phyloP scores from a whole-genome alignment of 768 basidiomycete genomes.

The Panaeolus papilionaceus region DNA sequence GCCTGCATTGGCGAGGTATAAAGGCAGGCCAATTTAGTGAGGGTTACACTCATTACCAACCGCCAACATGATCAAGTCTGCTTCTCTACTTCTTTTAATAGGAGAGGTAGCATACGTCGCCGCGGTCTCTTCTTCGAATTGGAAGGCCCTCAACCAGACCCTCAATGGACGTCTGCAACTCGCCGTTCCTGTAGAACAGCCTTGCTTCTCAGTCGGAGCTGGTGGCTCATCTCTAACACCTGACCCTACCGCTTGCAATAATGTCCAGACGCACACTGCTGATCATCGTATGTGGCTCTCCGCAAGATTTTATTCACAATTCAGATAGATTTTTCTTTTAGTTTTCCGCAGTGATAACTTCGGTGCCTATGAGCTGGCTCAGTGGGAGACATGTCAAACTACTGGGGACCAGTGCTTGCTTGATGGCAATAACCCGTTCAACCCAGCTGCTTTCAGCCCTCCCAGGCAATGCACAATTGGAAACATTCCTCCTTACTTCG shows the following conservation, averaged over 20 bases:
- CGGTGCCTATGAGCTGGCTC: constrained; percentile 30
- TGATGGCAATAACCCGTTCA: constrained; percentile 32
- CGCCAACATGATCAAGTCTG: neutral
- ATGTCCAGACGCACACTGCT: constrained; percentile 2
- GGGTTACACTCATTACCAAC: neutral
- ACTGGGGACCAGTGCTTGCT: constrained; percentile 40
- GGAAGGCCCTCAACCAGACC: constrained; percentile 23
- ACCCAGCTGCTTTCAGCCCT: constrained; percentile 28
- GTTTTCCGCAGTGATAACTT: constrained; percentile 25
- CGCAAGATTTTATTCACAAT: neutral
- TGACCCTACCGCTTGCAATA: constrained; percentile 17
- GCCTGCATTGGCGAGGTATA: neutral
- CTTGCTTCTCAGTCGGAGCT: constrained; percentile 22
- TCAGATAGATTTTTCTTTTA: neutral
- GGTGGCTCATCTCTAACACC: constrained; percentile 5
- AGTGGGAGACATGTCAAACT: constrained; percentile 50
- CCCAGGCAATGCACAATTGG: constrained; percentile 34
- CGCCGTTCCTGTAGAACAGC: constrained; percentile 22
- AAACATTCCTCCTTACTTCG: constrained; percentile 36
- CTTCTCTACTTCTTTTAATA: neutral
- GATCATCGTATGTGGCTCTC: constrained; percentile 16
- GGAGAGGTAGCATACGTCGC: neutral
- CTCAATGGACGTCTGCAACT: constrained; percentile 25
- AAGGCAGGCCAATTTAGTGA: neutral
- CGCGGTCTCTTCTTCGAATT: constrained; percentile 8